Conservation (phyloP, 1,284 basidiomycete genomes). For the Trichosporon inkin region DNA sequence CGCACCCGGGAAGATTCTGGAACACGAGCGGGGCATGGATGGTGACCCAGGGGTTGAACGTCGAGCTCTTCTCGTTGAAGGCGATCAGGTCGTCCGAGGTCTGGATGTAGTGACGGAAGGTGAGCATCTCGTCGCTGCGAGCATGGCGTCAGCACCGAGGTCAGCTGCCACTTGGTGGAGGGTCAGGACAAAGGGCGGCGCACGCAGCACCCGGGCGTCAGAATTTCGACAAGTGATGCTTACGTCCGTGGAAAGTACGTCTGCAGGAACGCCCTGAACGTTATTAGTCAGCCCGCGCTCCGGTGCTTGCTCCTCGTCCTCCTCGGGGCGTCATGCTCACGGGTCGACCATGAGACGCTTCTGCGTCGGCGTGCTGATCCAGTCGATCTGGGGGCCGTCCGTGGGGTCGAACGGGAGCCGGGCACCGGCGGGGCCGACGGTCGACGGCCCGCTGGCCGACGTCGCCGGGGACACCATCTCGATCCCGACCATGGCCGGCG, state of each 20-base stretch:
- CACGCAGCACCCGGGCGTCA: no score
- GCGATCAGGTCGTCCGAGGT: slow-evolving; percentile 42
- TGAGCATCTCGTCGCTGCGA: slow-evolving; percentile 37
- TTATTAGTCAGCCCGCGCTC: neutral
- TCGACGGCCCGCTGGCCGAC: slow-evolving; percentile 2
- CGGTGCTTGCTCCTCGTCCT: neutral
- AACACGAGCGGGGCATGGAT: slow-evolving; percentile 43
- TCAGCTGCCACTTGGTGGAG: no score
- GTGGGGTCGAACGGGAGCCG: neutral
- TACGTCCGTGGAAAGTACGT: slow-evolving; percentile 9
- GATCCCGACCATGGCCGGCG: neutral
- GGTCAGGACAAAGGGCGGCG: neutral
- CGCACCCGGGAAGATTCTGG: slow-evolving; percentile 35
- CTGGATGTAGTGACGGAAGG: slow-evolving; percentile 43
- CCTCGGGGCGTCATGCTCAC: slow-evolving; percentile 17
- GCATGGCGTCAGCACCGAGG: neutral
- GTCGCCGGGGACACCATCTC: slow-evolving; percentile 3
- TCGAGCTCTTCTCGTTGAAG: slow-evolving; percentile 28
- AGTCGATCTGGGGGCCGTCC: slow-evolving; percentile 16
- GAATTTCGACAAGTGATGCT: neutral
- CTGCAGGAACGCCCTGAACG: slow-evolving; percentile 13
- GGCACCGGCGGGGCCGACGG: neutral
- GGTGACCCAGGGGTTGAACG: slow-evolving; percentile 45
- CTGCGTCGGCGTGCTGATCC: slow-evolving; percentile 19
- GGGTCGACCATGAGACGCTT: slow-evolving; percentile 32